These are phyloP conservation scores for Candida boidinii DNA, from an alignment of 805 yeast genomes.

Conservation along the genomic window DNA sequence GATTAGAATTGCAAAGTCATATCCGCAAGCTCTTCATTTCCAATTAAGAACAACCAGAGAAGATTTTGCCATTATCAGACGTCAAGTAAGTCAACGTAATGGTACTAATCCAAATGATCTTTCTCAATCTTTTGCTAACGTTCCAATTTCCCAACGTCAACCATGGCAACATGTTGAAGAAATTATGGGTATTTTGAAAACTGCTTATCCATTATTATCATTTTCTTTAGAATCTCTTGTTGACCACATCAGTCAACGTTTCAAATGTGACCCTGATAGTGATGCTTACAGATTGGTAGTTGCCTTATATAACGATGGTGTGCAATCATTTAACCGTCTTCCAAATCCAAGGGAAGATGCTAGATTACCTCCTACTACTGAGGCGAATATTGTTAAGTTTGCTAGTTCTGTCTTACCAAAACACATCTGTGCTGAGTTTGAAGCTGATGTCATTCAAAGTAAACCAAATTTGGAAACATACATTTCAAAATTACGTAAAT, in stretches of 20 bases:
- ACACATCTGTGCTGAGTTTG: constrained; percentile 83
- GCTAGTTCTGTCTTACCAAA: constrained; percentile 91
- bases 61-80: constrained; percentile 80
- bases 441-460: constrained; percentile 77
- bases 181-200: constrained; percentile 88
- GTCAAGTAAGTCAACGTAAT: constrained; percentile 33
- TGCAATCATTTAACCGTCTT: constrained; percentile 78
- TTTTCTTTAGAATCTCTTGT: constrained; percentile 89
- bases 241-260: constrained; percentile 89
- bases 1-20: constrained; percentile 88
- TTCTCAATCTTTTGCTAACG: constrained; percentile 1
- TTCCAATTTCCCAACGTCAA: constrained; percentile 33
- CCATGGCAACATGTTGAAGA: constrained; percentile 94
- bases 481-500: constrained; percentile 70
- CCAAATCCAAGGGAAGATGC: constrained; percentile 86
- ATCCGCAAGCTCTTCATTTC: constrained; percentile 96
- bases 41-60: constrained; percentile 92
- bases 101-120: constrained; percentile 2
- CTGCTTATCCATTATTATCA: constrained; percentile 92
- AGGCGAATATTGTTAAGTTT: constrained; percentile 76
- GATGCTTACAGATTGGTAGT: constrained; percentile 92
- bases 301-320: constrained; percentile 88
- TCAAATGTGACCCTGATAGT: constrained; percentile 90
- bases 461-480: constrained; percentile 88
- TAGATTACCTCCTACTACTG: constrained; percentile 83